Conservation (phyloP, 2,329 filamentous ascomycete species). For the Cercospora sp. region DNA sequence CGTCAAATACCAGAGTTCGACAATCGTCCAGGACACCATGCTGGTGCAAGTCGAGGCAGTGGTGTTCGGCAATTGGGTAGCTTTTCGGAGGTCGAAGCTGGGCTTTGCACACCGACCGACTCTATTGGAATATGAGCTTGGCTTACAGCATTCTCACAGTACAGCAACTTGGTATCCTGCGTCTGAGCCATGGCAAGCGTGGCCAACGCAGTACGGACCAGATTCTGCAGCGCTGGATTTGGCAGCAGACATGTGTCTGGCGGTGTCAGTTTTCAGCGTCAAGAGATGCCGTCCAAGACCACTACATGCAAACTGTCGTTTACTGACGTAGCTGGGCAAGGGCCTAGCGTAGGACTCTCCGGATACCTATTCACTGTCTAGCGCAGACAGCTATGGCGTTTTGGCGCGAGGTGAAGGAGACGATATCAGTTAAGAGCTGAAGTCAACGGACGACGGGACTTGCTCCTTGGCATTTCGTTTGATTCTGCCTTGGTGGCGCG, state of each 20-base stretch:
- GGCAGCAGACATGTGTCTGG: not conserved
- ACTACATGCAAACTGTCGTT: not conserved
- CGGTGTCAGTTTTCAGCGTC: not conserved
- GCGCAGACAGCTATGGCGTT: not conserved
- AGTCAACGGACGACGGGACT: not conserved
- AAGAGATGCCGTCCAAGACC: not conserved
- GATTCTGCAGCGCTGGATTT: not conserved
- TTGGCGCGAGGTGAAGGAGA: not conserved
- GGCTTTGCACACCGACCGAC: not conserved
- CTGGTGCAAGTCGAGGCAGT: not conserved
- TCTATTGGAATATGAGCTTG: not conserved
- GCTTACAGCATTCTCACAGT: not conserved
- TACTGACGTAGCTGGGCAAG: not conserved
- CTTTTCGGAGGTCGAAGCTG: not conserved
- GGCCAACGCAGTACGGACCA: not conserved
- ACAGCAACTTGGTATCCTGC: not conserved
- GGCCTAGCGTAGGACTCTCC: not conserved
- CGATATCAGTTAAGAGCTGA: not conserved
- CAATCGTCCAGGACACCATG: not conserved
- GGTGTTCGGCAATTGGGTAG: not conserved
- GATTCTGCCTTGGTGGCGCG: not conserved
- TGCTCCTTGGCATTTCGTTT: not conserved
- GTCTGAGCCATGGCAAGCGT: not conserved
- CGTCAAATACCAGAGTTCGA: not conserved
- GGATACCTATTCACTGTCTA: not conserved